These are phyloP conservation scores for Zasmidium cellare DNA, from an alignment of 2,329 filamentous ascomycete species.

Conservation along the genomic window DNA sequence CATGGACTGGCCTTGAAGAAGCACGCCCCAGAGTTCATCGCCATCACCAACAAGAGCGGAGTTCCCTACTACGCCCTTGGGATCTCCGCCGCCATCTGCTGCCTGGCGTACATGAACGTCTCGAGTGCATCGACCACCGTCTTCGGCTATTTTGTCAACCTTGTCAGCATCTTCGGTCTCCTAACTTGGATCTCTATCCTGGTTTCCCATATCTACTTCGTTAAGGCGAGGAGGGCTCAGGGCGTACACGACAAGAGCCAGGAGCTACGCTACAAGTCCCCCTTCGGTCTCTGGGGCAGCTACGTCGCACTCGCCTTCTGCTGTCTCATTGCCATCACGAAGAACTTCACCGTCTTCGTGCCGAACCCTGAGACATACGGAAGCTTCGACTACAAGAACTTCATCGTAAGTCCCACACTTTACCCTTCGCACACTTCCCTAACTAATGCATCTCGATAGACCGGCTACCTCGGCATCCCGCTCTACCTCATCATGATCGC, in stretches of 20 bases:
- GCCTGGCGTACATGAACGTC: constrained; percentile 55
- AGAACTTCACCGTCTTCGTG: constrained; percentile 77
- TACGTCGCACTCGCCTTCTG: constrained; percentile 69
- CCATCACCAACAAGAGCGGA: constrained; percentile 68
- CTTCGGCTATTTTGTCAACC: constrained; percentile 52
- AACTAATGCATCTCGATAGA: no score
- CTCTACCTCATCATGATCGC: constrained; percentile 65
- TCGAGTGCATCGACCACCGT: constrained; percentile 41
- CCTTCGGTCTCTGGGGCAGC: constrained; percentile 70
- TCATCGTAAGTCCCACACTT: constrained; percentile 56
- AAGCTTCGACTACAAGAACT: constrained; percentile 71
- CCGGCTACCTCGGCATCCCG: constrained; percentile 69
- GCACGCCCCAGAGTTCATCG: constrained; percentile 71
- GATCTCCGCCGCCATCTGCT: constrained; percentile 61
- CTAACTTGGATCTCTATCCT: constrained; percentile 53
- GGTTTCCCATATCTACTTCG: constrained; percentile 51
- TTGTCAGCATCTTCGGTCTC: constrained; percentile 41
- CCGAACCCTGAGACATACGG: constrained; percentile 44
- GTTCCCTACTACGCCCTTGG: constrained; percentile 68
- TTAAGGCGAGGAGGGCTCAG: constrained; percentile 47
- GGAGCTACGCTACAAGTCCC: constrained; percentile 59
- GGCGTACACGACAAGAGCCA: constrained; percentile 42
- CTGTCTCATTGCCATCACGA: constrained; percentile 73
- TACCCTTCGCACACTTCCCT: no score
- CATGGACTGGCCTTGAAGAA: constrained; percentile 72